A percentile compares a stretch with the other conserved stretches of the same genome.
Evolutionary conservation across 78 protist genomes (phyloP).

Genomic region (Guillardia theta): DNA sequence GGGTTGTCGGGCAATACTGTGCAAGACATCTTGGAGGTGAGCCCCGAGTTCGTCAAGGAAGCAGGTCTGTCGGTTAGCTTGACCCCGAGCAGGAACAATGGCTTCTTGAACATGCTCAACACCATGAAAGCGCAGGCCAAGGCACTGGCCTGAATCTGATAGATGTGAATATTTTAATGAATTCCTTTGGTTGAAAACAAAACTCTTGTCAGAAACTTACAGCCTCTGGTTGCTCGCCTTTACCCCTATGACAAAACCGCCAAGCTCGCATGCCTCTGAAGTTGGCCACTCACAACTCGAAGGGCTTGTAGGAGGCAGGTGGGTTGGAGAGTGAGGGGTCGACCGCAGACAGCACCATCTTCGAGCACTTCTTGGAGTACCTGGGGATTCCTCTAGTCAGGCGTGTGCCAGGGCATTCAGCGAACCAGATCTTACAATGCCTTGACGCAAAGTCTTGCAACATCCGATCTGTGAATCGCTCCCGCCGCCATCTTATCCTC

Average conservation of each 20-base stretch:
- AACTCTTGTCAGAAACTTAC: no score
- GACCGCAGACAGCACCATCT: slow-evolving; percentile 2
- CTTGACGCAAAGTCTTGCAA: not conserved
- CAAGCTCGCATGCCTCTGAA: not conserved
- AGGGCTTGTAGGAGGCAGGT: not conserved
- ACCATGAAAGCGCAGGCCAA: not conserved
- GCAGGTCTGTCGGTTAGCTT: not conserved
- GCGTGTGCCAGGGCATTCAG: not conserved
- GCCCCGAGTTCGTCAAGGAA: slow-evolving; percentile 33
- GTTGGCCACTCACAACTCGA: not conserved
- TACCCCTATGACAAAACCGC: no score
- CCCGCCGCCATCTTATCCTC: slow-evolving; percentile 36
- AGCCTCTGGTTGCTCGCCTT: no score
- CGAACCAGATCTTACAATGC: not conserved
- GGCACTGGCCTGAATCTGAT: no score
- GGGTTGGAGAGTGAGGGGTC: slow-evolving; percentile 27
- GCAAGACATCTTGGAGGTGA: not conserved
- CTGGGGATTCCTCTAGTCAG: not conserved
- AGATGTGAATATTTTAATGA: no score
- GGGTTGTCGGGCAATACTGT: not conserved
- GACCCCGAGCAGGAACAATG: not conserved
- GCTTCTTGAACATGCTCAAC: slow-evolving; percentile 14
- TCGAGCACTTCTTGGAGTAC: slow-evolving; percentile 1
- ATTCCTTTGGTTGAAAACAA: no score
- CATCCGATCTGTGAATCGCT: not conserved